Evolutionary conservation across 257 asterid genomes (phyloP).

Genomic region (Hygrophila difformis): DNA sequence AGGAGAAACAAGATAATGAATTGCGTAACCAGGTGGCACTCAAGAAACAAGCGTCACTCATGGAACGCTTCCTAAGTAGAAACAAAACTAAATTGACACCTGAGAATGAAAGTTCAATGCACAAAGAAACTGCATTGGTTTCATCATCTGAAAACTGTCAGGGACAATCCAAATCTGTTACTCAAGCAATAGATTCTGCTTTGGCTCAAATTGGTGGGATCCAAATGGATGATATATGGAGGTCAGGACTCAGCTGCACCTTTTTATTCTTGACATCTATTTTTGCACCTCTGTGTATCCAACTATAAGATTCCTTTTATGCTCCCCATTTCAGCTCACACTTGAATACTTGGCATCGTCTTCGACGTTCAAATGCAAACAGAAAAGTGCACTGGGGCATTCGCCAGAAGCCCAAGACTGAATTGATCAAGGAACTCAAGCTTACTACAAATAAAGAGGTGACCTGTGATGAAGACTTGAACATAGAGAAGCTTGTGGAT

Average conservation of each 20-base stretch:
- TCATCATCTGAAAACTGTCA: constrained; percentile 26
- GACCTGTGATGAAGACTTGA: constrained; percentile 39
- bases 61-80: constrained; percentile 79
- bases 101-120: constrained; percentile 26
- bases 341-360: constrained; percentile 46
- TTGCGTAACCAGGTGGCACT: constrained; percentile 43
- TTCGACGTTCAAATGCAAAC: constrained; percentile 36
- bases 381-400: constrained; percentile 57
- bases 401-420: constrained; percentile 69
- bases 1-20: constrained; percentile 83
- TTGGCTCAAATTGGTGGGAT: constrained; percentile 32
- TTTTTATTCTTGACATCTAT: constrained; percentile 4
- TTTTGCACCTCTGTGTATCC: constrained; percentile 2
- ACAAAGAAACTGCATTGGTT: constrained; percentile 20
- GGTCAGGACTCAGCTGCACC: constrained; percentile 30
- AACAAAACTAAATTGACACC: constrained; percentile 30
- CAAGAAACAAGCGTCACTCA: constrained; percentile 88
- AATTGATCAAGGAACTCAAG: constrained; percentile 77
- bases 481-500: constrained; percentile 40
- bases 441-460: constrained; percentile 50
- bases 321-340: constrained; percentile 47
- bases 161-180: constrained; percentile 37
- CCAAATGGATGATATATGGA: constrained; percentile 48
- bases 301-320: constrained; percentile 11
- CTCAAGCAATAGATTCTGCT: constrained; percentile 54